These are phyloP conservation scores for Botrytis paeoniae DNA, from an alignment of 2,329 filamentous ascomycete species.

Conservation along the genomic window DNA sequence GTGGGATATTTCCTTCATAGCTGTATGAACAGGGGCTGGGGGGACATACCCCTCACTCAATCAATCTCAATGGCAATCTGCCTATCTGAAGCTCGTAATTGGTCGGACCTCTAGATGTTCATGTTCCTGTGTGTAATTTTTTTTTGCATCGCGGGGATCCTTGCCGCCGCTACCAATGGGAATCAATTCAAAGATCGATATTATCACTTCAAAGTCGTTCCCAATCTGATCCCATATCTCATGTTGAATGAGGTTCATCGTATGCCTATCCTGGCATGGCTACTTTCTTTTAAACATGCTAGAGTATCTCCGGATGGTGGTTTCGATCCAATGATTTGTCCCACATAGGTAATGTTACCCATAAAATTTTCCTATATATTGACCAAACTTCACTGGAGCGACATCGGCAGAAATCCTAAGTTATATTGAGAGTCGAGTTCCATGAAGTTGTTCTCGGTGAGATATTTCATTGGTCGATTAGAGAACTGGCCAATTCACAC, in stretches of 20 bases:
- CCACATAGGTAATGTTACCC: neutral
- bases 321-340: neutral
- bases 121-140: slow-evolving; percentile 20
- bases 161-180: slow-evolving; percentile 9
- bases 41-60: slow-evolving; percentile 17
- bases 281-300: neutral
- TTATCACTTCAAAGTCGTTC: neutral
- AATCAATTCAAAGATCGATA: neutral
- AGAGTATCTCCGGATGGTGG: neutral
- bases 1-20: slow-evolving; percentile 9
- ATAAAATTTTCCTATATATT: neutral
- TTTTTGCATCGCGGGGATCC: slow-evolving; percentile 17
- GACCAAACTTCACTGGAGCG: neutral
- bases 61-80: slow-evolving; percentile 15
- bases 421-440: neutral
- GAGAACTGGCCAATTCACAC: slow-evolving; percentile 3
- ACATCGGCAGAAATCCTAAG: neutral
- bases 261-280: neutral
- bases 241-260: neutral
- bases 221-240: neutral
- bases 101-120: neutral
- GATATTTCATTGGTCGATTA: neutral
- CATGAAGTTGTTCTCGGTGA: neutral
- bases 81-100: slow-evolving; percentile 16
- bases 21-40: neutral